Conservation (phyloP, 208 protist genomes). For the Angomonas deanei region DNA sequence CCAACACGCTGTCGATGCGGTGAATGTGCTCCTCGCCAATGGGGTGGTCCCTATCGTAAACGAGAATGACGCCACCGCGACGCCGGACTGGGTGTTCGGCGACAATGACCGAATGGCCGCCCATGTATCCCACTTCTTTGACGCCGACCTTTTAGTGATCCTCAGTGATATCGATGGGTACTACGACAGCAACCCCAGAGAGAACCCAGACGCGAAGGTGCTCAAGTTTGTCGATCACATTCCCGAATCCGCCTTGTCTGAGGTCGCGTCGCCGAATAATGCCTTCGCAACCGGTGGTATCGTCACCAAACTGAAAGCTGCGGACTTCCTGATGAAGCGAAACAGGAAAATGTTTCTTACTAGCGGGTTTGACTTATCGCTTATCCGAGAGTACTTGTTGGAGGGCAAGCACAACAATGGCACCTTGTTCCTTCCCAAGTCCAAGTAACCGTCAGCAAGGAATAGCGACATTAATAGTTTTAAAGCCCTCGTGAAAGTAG, state of each 20-base stretch:
- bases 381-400: slow-evolving; percentile 16
- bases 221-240: slow-evolving; percentile 17
- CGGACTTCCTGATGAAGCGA: slow-evolving; percentile 19
- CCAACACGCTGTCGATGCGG: slow-evolving; percentile 20
- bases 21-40: slow-evolving; percentile 35
- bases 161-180: slow-evolving; percentile 61
- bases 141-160: slow-evolving; percentile 50
- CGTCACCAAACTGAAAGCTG: slow-evolving; percentile 36
- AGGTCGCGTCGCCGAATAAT: slow-evolving; percentile 23
- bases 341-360: slow-evolving; percentile 23
- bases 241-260: slow-evolving; percentile 9
- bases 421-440: slow-evolving; percentile 22
- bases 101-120: slow-evolving; percentile 66
- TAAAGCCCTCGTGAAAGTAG: too few relatives aligned
- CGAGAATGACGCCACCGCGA: slow-evolving; percentile 67
- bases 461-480: too few relatives aligned
- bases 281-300: slow-evolving; percentile 27
- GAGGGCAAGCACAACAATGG: slow-evolving; percentile 11
- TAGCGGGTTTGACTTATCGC: slow-evolving; percentile 19
- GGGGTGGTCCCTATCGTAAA: slow-evolving; percentile 65
- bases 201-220: slow-evolving; percentile 20
- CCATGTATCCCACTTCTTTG: slow-evolving; percentile 30
- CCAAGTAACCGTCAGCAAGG: too few relatives aligned
- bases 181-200: slow-evolving; percentile 33
- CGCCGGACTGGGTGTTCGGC: slow-evolving; percentile 20